Evolutionary conservation across 345 rosid genomes (phyloP), one percentile per base, ranked within the genome.

Genomic region (Geranium brycei): DNA sequence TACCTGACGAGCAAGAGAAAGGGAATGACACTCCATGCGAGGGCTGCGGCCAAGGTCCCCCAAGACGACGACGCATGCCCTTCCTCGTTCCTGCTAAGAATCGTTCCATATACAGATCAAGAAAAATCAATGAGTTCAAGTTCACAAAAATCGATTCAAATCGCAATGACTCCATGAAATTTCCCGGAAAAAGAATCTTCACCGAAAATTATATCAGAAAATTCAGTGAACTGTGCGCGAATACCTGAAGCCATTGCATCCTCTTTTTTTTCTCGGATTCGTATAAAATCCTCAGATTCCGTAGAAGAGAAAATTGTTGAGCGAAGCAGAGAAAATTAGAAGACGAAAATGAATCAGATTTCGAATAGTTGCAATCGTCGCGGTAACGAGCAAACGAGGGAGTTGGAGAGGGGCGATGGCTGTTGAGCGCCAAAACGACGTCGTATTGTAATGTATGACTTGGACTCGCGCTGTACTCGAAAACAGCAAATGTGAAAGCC

Each of bases 1-100:
- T 67, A 87, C 98, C 98, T 92, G 97, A 68, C 81, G 83, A 16
- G 96, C 90, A 23, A 92, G 97, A 58, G 99, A 93, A 57, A 93
- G 91, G 51, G 96, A 89, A 62, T 92, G 99, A 72, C 84, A 92
- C 70, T 92, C 97, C 99, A 92, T 92, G 23, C 99, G 88, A 72
- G 99, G 99, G 61, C 99, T 92, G 47, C 99, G 95, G 17, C 99
- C 99, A 56, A 92, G 77, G 64, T 93, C 99, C 23, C 99, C 99
- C 55, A 93, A 77, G 41, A 93, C 97, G 59, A 93, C 99, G 23
- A 93, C 83, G 66, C 99, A 93, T 4, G 96, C 97, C 47, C 99
- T 77, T 64, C 96, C 95, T 66, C 85, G 65, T 23, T 35, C n/a
- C 38, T 14, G 5, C 58, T 63, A 10, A 11, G 53, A 47, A 47